Evolutionary conservation across 768 basidiomycete species (phyloP).

Genomic region (Suillus sp.): DNA sequence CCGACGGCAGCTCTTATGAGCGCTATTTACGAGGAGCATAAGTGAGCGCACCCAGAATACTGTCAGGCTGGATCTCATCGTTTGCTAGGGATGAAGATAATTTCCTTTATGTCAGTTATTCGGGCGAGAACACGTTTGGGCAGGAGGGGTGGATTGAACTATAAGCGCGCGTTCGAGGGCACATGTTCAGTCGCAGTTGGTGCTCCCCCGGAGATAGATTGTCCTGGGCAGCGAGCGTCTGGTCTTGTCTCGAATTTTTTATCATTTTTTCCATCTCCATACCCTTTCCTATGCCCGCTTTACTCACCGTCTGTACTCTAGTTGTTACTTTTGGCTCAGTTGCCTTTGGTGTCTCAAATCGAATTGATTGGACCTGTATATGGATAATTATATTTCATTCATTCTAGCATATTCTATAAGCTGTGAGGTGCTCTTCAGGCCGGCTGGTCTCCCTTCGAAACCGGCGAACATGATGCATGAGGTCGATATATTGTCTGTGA

Average conservation of each 20-base stretch:
- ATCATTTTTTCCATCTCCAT: slow-evolving; percentile 25
- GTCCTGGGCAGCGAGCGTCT: slow-evolving; percentile 28
- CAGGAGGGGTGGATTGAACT: slow-evolving; percentile 34
- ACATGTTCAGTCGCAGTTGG: slow-evolving; percentile 18
- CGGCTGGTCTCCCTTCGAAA: neutral
- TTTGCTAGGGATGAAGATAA: slow-evolving; percentile 90
- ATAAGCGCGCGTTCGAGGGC: slow-evolving; percentile 26
- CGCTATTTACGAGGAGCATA: slow-evolving; percentile 99
- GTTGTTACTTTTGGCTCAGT: slow-evolving; percentile 19
- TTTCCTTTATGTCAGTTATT: slow-evolving; percentile 98
- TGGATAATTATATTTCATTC: slow-evolving; percentile 18
- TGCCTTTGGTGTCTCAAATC: slow-evolving; percentile 19
- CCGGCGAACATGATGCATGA: slow-evolving; percentile 2
- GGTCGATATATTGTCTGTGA: neutral
- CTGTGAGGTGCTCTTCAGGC: neutral
- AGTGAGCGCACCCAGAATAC: slow-evolving; percentile 55
- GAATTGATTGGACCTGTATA: slow-evolving; percentile 24
- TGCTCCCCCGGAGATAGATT: slow-evolving; percentile 27
- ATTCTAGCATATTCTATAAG: slow-evolving; percentile 1
- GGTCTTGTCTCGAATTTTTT: slow-evolving; percentile 12
- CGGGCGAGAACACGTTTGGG: slow-evolving; percentile 97
- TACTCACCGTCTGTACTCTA: slow-evolving; percentile 33
- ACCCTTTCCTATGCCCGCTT: slow-evolving; percentile 25
- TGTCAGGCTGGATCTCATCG: slow-evolving; percentile 28
- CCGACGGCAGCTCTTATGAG: slow-evolving; percentile 99